phyloP scores from a whole-genome alignment of 106 monocot genomes.

The Dendrobium nobile region DNA sequence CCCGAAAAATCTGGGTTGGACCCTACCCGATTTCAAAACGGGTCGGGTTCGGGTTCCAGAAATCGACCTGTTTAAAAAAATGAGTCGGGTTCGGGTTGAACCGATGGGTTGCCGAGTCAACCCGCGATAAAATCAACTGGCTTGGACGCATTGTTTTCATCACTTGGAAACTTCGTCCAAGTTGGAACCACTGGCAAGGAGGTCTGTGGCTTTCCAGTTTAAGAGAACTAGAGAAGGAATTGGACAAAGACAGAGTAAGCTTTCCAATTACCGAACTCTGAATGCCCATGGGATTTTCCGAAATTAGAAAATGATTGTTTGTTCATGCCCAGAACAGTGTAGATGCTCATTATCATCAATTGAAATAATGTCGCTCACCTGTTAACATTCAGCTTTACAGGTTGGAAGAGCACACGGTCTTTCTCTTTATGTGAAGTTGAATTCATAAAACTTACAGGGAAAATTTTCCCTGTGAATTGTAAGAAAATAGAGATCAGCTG shows the following conservation, averaged over 20 bases:
- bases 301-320: background rate
- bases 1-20: no score
- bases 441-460: background rate
- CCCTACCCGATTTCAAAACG: no score
- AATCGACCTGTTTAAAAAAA: no score
- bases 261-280: background rate
- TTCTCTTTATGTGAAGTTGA: constrained; percentile 8
- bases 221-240: constrained; percentile 14
- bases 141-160: background rate
- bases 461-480: background rate
- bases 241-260: background rate
- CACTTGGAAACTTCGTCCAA: constrained; percentile 12
- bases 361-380: constrained; percentile 13
- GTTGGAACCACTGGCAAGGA: constrained; percentile 8
- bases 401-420: constrained; percentile 15
- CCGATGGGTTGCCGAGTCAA: no score
- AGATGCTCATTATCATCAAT: constrained; percentile 10
- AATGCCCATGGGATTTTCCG: background rate
- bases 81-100: no score
- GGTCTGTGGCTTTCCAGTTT: constrained; percentile 9
- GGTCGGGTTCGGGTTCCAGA: no score
- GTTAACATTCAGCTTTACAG: constrained; percentile 8
- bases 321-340: constrained; percentile 25
- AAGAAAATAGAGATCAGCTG: background rate
- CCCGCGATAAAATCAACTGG: no score